Percentiles rank a stretch among this genome's conserved stretches.
phyloP scores from a whole-genome alignment of 331 rosid genomes.

The Dryas integrifolia region DNA sequence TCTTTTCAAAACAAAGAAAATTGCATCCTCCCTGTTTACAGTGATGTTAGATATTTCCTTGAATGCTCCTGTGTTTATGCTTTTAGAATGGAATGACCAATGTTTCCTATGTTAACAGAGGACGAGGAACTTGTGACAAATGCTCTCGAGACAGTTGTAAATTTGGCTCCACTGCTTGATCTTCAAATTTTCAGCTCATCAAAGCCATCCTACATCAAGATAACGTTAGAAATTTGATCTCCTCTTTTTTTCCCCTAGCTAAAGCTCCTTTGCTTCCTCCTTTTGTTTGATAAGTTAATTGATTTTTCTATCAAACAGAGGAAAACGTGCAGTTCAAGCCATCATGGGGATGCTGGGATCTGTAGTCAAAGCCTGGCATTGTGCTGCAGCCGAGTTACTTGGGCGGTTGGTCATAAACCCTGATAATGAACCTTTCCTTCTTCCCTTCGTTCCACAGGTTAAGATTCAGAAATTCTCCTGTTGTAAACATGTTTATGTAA shows the following conservation, averaged over 20 bases:
- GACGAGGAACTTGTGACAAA: slow-evolving; percentile 98
- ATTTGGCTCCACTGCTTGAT: slow-evolving; percentile 89
- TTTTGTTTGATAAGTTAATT: slow-evolving; percentile 26
- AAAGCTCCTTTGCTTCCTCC: slow-evolving; percentile 11
- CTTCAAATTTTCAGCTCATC: slow-evolving; percentile 89
- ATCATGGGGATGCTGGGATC: slow-evolving; percentile 90
- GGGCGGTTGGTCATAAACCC: slow-evolving; percentile 96
- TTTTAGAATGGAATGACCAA: slow-evolving; percentile 10
- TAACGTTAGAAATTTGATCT: slow-evolving; percentile 62
- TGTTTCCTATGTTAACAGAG: slow-evolving; percentile 51
- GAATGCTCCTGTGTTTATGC: slow-evolving; percentile 8
- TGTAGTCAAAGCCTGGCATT: slow-evolving; percentile 87
- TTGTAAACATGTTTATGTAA: slow-evolving; percentile 5
- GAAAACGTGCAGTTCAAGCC: slow-evolving; percentile 83
- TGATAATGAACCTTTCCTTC: slow-evolving; percentile 86
- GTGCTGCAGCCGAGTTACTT: slow-evolving; percentile 90
- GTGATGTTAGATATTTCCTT: neutral
- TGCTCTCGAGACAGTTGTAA: slow-evolving; percentile 91
- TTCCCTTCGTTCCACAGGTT: slow-evolving; percentile 86
- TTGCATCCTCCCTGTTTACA: neutral
- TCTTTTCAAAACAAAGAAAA: neutral
- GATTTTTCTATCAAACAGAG: slow-evolving; percentile 48
- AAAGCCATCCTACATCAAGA: slow-evolving; percentile 87
- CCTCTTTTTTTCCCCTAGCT: slow-evolving; percentile 2
- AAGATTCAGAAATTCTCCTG: neutral